Conservation (phyloP, 345 rosid species). For the Isatis tinctoria region DNA sequence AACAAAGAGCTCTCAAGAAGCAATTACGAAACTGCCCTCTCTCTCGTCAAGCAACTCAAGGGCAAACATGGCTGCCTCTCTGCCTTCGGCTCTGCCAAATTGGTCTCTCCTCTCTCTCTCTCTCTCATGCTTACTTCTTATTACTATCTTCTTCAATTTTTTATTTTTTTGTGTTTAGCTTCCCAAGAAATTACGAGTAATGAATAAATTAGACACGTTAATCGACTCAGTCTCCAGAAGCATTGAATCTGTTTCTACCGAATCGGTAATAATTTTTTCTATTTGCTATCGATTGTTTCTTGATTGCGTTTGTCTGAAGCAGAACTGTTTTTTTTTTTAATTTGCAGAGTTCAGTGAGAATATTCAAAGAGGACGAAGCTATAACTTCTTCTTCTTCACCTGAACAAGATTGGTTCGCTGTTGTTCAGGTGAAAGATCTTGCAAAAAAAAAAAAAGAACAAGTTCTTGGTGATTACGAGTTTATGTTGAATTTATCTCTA, state of each 20-base stretch:
- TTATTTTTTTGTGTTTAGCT: constrained; percentile 20
- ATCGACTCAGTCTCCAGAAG: constrained; percentile 36
- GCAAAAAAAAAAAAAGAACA: not conserved
- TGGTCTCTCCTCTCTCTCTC: constrained; percentile 23
- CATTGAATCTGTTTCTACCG: constrained; percentile 28
- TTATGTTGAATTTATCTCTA: not conserved
- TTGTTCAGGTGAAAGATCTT: constrained; percentile 29
- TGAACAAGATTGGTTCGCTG: constrained; percentile 26
- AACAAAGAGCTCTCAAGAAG: constrained; percentile 44
- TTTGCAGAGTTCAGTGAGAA: constrained; percentile 7
- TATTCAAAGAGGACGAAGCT: not conserved
- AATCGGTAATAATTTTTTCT: constrained; percentile 26
- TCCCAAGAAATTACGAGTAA: constrained; percentile 33
- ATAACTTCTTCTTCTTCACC: not conserved
- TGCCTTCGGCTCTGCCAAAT: constrained; percentile 47
- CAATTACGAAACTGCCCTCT: constrained; percentile 38
- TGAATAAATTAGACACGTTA: constrained; percentile 33
- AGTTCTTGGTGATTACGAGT: not conserved
- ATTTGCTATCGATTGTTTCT: not conserved
- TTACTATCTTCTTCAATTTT: not conserved
- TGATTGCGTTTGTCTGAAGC: not conserved
- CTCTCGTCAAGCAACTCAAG: constrained; percentile 45
- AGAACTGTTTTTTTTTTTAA: not conserved
- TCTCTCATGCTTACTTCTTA: not conserved
- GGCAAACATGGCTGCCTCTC: constrained; percentile 42